Evolutionary conservation across 495 filamentous ascomycete species (phyloP), one percentile per base, ranked within the genome.

Genomic region (Neurospora sp.): DNA sequence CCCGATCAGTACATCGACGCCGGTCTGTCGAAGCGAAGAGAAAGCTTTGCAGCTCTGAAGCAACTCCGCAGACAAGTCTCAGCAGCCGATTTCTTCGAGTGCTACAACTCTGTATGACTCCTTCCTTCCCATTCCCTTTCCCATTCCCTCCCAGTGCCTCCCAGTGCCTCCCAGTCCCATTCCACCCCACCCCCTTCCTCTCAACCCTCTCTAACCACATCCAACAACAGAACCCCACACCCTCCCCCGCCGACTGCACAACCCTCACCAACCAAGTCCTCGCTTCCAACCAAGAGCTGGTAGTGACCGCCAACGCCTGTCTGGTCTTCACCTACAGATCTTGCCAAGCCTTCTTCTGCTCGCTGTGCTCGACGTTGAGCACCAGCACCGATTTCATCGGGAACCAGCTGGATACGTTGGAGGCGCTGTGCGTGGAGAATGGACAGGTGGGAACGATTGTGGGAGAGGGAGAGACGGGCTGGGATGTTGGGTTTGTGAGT

Each of bases 261-360:
- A 73, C 70, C 16, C 75, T 83, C 39, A 77, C 81, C 73, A 73
- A 74, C 71, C 75, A 82, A 31, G 78, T 84, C 7, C 69, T 77
- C 14, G 75, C 73, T 4, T 76, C 82, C 20, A 74, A 78, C 61
- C 77, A 79, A 40, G 71, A 78, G 14, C 73, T 83, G 48, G 75
- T 81, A 37, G 73, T 84, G n/a, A 72, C 81, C 20, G 70, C 78
- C 59, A 81, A 78, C 73, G 75, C 82, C 18, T 84, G 82, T 73
- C 77, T 83, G 3, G 69, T 78, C 40, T 84, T 82, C 72, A 72
- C 79, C 27, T 82, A 71, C 69, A 37, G 73, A 40, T 81, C 81
- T 20, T 84, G 82, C 73, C 78, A 80, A 76, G 82, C 75, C 69
- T 83, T 83, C 75, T 84, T 84, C 77, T 84, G 82, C 76, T 80